Percentiles rank a stretch among this genome's conserved stretches.
phyloP scores from a whole-genome alignment of 805 yeast species.

The Jamesozyma spencerorum region DNA sequence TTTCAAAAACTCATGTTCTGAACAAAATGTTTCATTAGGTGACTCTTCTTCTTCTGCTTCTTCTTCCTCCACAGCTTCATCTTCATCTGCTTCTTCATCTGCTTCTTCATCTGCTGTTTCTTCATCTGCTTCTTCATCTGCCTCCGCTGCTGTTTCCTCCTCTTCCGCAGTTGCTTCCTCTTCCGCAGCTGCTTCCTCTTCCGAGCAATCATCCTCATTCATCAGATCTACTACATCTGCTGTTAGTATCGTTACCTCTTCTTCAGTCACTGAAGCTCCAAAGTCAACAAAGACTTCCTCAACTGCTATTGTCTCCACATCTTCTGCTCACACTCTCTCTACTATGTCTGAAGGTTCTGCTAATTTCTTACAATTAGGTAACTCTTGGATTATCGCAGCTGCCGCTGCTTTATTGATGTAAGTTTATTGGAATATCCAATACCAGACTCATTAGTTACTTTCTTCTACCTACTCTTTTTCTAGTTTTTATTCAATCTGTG shows the following conservation, averaged over 20 bases:
- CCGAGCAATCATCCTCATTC: slow-evolving; percentile 15
- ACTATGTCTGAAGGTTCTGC: slow-evolving; percentile 34
- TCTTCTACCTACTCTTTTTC: no score
- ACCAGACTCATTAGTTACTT: no score
- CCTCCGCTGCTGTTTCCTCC: slow-evolving; percentile 22
- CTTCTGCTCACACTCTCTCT: slow-evolving; percentile 5
- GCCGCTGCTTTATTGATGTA: slow-evolving; percentile 24
- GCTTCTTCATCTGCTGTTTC: slow-evolving; percentile 24
- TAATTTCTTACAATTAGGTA: slow-evolving; percentile 19
- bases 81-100: slow-evolving; percentile 26
- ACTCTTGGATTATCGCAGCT: slow-evolving; percentile 18
- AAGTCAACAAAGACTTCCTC: slow-evolving; percentile 35
- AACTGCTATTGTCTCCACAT: slow-evolving; percentile 31
- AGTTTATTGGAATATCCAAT: neutral
- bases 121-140: slow-evolving; percentile 22
- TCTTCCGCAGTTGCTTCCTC: slow-evolving; percentile 19
- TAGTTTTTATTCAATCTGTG: no score
- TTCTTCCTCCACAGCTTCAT: slow-evolving; percentile 27
- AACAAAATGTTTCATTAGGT: slow-evolving; percentile 33
- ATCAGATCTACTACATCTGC: slow-evolving; percentile 17
- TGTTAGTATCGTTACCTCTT: slow-evolving; percentile 13
- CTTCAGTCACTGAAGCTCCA: slow-evolving; percentile 9
- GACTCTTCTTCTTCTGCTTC: slow-evolving; percentile 29
- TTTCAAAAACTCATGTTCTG: slow-evolving; percentile 46
- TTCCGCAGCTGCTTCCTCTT: slow-evolving; percentile 18